Evolutionary conservation across 2,329 filamentous ascomycete species (phyloP), one percentile per base, ranked within the genome.

Genomic region (Paraphoma chrysanthemicola): DNA sequence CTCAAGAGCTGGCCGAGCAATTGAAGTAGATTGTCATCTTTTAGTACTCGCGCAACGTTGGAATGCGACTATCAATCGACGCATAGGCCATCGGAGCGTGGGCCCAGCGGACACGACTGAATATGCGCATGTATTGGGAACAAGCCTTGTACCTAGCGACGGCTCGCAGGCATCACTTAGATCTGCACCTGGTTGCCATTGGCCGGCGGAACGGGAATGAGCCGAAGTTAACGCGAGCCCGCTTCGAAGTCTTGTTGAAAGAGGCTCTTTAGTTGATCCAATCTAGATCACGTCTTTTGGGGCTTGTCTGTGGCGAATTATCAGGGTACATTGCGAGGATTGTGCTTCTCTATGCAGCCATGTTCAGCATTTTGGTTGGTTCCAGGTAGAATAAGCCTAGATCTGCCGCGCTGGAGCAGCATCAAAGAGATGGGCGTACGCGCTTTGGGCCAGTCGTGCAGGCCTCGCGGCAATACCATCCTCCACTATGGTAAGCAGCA

Each of bases 71-170:
- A 66, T 69, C 64, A 66, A 66, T 59, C 51, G 53, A 66, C 63
- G 70, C 70, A 68, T 66, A 64, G 64, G 52, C 64, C 68, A 67
- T 62, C 62, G 46, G 46, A 61, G 58, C 54, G 63, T 69, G 63
- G 70, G 60, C 53, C 60, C 61, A 67, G 63, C 63, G 48, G 52
- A 62, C 54, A 64, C 53, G 60, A 63, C 74, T 54, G 69, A 75
- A 73, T 74, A 73, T 69, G 71, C 72, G 72, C 68, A 67, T 68
- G 70, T 72, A 75, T 73, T 73, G 64, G 57, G 58, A 69, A 68
- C 66, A 68, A 70, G 66, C 71, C 71, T 71, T 73, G 71, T 70
- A 70, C 70, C 69, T 69, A 74, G 71, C 62, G 58, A 69, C 69
- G 68, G 67, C 60, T 68, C 58, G 63, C 62, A 71, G 63, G 66